Base-by-base conservation (phyloP, 2,329 filamentous ascomycete species). In the Huntiella abstrusa region DNA sequence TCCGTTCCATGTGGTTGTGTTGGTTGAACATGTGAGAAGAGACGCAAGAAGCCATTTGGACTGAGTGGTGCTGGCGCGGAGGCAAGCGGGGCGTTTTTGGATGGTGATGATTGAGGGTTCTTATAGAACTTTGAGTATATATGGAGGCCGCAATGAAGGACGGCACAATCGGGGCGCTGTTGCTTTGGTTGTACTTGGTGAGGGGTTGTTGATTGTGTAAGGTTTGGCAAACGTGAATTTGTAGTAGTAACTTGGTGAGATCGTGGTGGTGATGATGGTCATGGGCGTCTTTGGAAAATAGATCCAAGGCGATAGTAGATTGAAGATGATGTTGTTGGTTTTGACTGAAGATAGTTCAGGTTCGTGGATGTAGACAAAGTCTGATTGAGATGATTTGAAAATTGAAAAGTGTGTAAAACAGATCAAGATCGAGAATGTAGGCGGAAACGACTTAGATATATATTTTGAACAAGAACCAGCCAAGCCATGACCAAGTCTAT, bases 1-100 rank as follows among this genome's bases (percentile, higher is more conserved):
- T 68, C 52, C 59, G 60, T 32, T 57, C 52, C 43, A 54, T 45
- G 48, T 52, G 52, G 41, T 56, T 56, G 60, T 5, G 41, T 36
- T 16, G 41, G 13, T 33, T 45, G 19, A 36, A 33, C n/a, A 16
- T 37, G 40, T 22, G 41, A 13, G 19, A 12, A 33, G 41, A 44
- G 33, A 38, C 19, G 33, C 46, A 38, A 43, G 33, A 48, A 47
- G 39, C 41, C 33, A 45, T 38, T 17, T 22, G 6, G 37, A 41
- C 8, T 4, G 28, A 16, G 3, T 28, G 22, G 12, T 17, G 12
- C 32, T 15, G 13, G 12, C 17, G 41, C 17, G 33, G 45, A 16
- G 33, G 33, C 12, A 38, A 28, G 22, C 22, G 22, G 8, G 5
- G 22, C 1, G 1, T 3, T 7, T 8, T 28, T 28, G 3, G 7